Evolutionary conservation across 768 basidiomycete species (phyloP).

Genomic region (Lactarius akahatsu): DNA sequence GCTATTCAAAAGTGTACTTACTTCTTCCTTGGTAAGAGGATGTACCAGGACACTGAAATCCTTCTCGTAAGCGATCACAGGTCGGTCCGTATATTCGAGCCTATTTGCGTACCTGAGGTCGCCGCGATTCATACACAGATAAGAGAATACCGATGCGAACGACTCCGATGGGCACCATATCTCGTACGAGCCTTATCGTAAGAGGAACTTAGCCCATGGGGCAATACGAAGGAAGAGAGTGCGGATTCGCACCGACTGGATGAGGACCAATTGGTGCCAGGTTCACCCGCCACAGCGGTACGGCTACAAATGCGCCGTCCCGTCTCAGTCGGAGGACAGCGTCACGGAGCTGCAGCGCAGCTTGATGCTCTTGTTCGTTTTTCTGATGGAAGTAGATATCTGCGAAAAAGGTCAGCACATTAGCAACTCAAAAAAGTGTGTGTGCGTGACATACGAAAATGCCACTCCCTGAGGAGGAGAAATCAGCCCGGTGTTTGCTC

Average conservation of each 20-base stretch:
- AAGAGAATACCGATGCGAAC: slow-evolving; percentile 74
- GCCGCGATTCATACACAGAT: slow-evolving; percentile 66
- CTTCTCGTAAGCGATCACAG: neutral
- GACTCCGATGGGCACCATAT: slow-evolving; percentile 78
- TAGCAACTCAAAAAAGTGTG: slow-evolving; percentile 5
- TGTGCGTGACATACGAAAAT: slow-evolving; percentile 57
- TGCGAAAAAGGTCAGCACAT: slow-evolving; percentile 32
- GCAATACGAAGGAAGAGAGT: neutral
- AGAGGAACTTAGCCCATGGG: neutral
- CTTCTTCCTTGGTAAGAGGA: slow-evolving; percentile 70
- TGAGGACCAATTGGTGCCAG: slow-evolving; percentile 69
- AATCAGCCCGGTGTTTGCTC: neutral
- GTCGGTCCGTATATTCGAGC: neutral
- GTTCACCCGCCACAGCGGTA: slow-evolving; percentile 72
- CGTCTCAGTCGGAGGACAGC: slow-evolving; percentile 67
- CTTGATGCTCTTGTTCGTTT: slow-evolving; percentile 59
- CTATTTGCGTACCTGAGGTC: slow-evolving; percentile 54
- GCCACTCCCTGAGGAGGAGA: slow-evolving; percentile 61
- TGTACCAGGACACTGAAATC: slow-evolving; percentile 65
- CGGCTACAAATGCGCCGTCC: slow-evolving; percentile 78
- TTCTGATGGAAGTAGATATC: slow-evolving; percentile 80
- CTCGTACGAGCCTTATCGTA: slow-evolving; percentile 66
- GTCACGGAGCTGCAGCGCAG: slow-evolving; percentile 66
- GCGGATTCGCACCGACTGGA: slow-evolving; percentile 56
- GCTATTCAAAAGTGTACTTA: slow-evolving; percentile 34